Conservation (phyloP, 2,329 filamentous ascomycete genomes). For the Aurifilum marmelostoma region DNA sequence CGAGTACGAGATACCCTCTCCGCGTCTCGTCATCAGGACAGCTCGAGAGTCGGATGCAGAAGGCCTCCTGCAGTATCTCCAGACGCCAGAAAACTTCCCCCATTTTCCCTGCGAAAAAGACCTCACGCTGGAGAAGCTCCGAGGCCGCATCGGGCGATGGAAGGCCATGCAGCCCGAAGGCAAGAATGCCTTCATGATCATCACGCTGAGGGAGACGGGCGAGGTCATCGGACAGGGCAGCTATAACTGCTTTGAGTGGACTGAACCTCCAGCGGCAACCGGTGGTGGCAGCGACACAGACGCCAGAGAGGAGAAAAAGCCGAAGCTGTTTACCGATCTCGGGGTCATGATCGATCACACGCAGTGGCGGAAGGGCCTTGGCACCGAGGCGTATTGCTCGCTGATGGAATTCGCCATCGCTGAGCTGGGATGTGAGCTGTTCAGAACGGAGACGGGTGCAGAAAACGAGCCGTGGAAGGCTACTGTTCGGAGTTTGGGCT, state of each 20-base stretch:
- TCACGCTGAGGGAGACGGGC: slow-evolving; percentile 3
- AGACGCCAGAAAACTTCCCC: slow-evolving; percentile 8
- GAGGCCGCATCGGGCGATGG: neutral
- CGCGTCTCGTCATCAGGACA: slow-evolving; percentile 11
- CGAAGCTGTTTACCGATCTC: slow-evolving; percentile 8
- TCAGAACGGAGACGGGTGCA: slow-evolving; percentile 6
- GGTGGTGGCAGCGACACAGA: neutral
- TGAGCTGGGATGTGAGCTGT: slow-evolving; percentile 12
- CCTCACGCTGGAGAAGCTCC: slow-evolving; percentile 5
- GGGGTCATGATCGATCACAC: slow-evolving; percentile 7
- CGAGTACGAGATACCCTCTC: slow-evolving; percentile 9
- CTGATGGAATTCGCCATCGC: slow-evolving; percentile 5
- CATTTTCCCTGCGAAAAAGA: slow-evolving; percentile 1
- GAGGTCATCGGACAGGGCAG: slow-evolving; percentile 11
- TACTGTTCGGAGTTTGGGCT: neutral
- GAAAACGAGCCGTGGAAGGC: slow-evolving; percentile 8
- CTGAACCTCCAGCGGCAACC: neutral
- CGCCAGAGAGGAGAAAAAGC: neutral
- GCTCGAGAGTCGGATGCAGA: slow-evolving; percentile 7
- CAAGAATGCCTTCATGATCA: slow-evolving; percentile 10
- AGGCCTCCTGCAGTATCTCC: neutral
- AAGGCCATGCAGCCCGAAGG: slow-evolving; percentile 9
- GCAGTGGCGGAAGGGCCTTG: slow-evolving; percentile 14
- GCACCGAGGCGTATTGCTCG: slow-evolving; percentile 9
- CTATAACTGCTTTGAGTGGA: slow-evolving; percentile 17